Percentiles rank a stretch among this genome's conserved stretches.
Conservation (phyloP, 2,329 filamentous ascomycete genomes). For the Cercospora sp. region DNA sequence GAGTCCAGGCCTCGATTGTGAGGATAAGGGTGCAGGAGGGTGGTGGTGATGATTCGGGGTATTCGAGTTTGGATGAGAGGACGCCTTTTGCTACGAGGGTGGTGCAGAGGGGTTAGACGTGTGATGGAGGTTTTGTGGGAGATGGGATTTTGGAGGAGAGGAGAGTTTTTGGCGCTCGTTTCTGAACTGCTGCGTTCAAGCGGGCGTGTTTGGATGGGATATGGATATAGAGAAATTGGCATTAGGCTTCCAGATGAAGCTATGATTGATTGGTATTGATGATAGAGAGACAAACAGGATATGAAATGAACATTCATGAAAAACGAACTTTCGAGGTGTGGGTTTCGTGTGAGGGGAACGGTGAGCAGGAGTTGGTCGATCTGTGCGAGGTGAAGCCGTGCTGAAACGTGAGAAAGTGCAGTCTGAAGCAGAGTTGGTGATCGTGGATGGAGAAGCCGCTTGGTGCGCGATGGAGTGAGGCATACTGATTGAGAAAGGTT, state of each 20-base stretch:
- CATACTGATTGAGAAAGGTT: too few relatives aligned
- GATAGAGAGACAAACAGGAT: not conserved
- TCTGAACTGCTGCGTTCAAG: not conserved
- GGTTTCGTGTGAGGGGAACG: too few relatives aligned
- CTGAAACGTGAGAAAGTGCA: too few relatives aligned
- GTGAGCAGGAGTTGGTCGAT: too few relatives aligned
- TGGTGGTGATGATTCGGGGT: constrained; percentile 27
- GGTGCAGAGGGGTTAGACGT: not conserved
- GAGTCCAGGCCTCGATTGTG: constrained; percentile 30
- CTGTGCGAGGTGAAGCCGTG: too few relatives aligned
- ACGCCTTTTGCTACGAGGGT: constrained; percentile 26
- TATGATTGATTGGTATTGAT: not conserved
- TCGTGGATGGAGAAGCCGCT: too few relatives aligned
- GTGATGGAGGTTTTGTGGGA: not conserved
- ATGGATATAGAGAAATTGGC: not conserved
- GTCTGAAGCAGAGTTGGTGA: too few relatives aligned
- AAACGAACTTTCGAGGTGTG: not conserved
- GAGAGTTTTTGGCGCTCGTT: not conserved
- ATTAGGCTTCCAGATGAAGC: not conserved
- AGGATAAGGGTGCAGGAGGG: constrained; percentile 29
- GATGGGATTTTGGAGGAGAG: not conserved
- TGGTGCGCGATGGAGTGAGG: too few relatives aligned
- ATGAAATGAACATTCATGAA: not conserved
- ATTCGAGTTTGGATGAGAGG: constrained; percentile 29
- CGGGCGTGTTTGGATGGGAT: not conserved